These are phyloP conservation scores for Delonix regia DNA, from an alignment of 306 rosid genomes.

Conservation along the genomic window DNA sequence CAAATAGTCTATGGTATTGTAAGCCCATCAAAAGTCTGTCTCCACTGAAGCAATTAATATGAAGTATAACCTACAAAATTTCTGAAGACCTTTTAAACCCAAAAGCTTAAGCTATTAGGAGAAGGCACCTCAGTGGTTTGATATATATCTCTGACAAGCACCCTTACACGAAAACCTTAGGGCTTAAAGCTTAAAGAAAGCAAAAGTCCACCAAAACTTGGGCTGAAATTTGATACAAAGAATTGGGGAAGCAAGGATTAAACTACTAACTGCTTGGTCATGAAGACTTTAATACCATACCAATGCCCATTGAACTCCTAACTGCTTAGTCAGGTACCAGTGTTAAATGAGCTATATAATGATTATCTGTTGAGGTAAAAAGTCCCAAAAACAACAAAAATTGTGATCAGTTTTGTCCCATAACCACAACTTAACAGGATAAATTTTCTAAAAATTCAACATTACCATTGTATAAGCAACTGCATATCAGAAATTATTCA, in stretches of 20 bases:
- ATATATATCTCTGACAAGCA: not conserved
- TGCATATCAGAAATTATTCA: not conserved
- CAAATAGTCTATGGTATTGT: not conserved
- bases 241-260: not conserved
- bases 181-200: not conserved
- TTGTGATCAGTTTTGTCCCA: too few species aligned
- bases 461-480: too few species aligned
- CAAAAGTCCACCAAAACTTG: not conserved
- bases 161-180: not conserved
- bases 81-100: not conserved
- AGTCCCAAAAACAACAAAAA: too few species aligned
- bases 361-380: too few species aligned
- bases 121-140: not conserved
- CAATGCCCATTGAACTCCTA: not conserved
- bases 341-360: too few species aligned
- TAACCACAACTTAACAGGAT: too few species aligned
- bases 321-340: not conserved
- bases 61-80: not conserved
- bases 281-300: not conserved
- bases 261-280: not conserved
- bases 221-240: not conserved
- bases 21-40: constrained; percentile 18
- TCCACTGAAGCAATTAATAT: not conserved
- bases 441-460: too few species aligned
- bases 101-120: not conserved